Evolutionary conservation across 2,329 filamentous ascomycete genomes (phyloP), one percentile per base, ranked within the genome.

Genomic region (Chaetomiaceae sp.): DNA sequence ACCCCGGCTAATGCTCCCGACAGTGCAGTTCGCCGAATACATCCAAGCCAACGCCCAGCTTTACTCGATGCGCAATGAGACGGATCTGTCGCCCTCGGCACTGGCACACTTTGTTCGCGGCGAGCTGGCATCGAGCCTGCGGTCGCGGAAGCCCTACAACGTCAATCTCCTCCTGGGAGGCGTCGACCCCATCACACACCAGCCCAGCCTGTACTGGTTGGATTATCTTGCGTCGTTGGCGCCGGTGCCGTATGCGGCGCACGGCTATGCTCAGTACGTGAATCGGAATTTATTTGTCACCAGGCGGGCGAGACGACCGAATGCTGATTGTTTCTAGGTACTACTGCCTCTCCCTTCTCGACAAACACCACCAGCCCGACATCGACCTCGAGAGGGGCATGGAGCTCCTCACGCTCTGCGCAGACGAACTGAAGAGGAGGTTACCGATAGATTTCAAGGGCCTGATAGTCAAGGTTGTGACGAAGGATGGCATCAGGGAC

Each of bases 361-460:
- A 99, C 75, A 99, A 99, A 77, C 93, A 99, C 70, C 93, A 99
- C 70, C 88, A 96, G 66, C 92, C 93, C 42, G 86, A 96, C 66
- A 97, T 99, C 70, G 81, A 80, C 55, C 83, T 93, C 48, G 90
- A 87, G 56, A 82, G 95, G 70, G 93, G 93, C 51, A 81, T 96
- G 73, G 93, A 96, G 77, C 83, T 99, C 57, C 76, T 99, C 64
- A 85, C 82, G 63, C 87, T 96, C 85, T 99, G 93, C 75, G 93
- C 89, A 60, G 91, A 97, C 69, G 93, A 99, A 77, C 75, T 99
- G 67, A 96, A 96, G 82, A 84, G 93, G 69, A 83, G 95, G 72
- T 81, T 99, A 77, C 93, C 93, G 54, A 91, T 99, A 67, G 93
- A 99, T 70, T 99, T 97, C 81, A 99, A 99, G 79, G 93, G 93